Evolutionary conservation across 805 yeast genomes (phyloP).

Genomic region (Candida ponderosae): DNA sequence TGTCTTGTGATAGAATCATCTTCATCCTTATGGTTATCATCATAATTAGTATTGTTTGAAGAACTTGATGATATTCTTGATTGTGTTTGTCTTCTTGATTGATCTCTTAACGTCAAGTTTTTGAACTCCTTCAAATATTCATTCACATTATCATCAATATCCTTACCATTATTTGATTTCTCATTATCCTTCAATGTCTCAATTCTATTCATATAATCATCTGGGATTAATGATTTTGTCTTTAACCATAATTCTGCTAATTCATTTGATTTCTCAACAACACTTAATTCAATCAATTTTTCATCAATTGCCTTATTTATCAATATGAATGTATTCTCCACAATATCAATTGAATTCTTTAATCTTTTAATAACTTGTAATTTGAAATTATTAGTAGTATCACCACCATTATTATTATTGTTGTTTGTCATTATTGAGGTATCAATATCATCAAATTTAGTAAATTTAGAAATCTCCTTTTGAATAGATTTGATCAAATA

Average conservation of each 20-base stretch:
- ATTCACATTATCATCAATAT: too few species aligned
- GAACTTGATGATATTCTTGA: too few species aligned
- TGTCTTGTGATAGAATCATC: conserved; percentile 6
- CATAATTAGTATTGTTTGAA: background rate
- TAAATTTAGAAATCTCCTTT: conserved; percentile 16
- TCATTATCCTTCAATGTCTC: conserved; percentile 3
- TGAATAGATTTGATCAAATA: conserved; percentile 20
- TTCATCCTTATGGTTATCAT: conserved; percentile 5
- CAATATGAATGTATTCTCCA: conserved; percentile 28
- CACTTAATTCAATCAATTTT: conserved; percentile 28
- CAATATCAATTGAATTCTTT: conserved; percentile 29
- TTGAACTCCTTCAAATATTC: background rate
- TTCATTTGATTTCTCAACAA: conserved; percentile 26
- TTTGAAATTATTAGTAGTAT: conserved; percentile 9
- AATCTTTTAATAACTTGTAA: conserved; percentile 24
- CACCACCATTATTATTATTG: too few species aligned
- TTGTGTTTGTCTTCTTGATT: too few species aligned
- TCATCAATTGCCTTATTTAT: conserved; percentile 34
- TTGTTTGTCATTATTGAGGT: conserved; percentile 5
- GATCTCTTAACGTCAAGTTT: background rate
- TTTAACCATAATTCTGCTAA: conserved; percentile 27
- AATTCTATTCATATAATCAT: conserved; percentile 13
- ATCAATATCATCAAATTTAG: conserved; percentile 13
- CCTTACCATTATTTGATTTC: background rate
- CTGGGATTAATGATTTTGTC: conserved; percentile 12